These are phyloP conservation scores for Fusarium oxysporum DNA, from an alignment of 2,329 filamentous ascomycete species.

Conservation along the genomic window DNA sequence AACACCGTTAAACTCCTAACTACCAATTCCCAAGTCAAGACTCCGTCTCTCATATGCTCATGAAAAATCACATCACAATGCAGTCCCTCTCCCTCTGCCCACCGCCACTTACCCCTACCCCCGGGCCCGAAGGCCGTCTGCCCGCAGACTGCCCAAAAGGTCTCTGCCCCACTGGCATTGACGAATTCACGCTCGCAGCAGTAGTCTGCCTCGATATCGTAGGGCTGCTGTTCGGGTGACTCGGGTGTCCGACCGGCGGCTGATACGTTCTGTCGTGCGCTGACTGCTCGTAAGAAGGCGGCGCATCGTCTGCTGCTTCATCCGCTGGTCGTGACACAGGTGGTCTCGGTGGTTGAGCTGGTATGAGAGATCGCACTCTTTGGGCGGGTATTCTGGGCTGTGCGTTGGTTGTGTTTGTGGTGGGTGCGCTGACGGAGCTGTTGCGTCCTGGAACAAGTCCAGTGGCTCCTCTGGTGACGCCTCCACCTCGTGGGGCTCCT, in stretches of 20 bases:
- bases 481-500: constrained; percentile 25
- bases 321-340: constrained; percentile 54
- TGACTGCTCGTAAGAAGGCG: constrained; percentile 69
- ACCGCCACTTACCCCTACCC: constrained; percentile 15
- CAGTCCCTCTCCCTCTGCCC: constrained; percentile 33
- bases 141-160: constrained; percentile 33
- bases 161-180: constrained; percentile 31
- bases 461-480: constrained; percentile 28
- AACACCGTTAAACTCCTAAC: constrained; percentile 7
- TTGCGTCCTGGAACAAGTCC: constrained; percentile 41
- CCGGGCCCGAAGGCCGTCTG: constrained; percentile 42
- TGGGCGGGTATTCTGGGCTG: constrained; percentile 42
- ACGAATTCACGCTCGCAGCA: constrained; percentile 28
- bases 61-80: constrained; percentile 29
- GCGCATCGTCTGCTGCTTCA: constrained; percentile 61
- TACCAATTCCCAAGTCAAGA: background rate
- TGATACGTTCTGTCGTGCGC: constrained; percentile 63
- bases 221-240: constrained; percentile 56
- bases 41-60: constrained; percentile 3
- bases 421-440: constrained; percentile 40
- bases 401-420: constrained; percentile 28
- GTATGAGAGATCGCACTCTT: constrained; percentile 59
- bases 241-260: constrained; percentile 64
- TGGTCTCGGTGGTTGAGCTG: constrained; percentile 52
- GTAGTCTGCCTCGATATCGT: constrained; percentile 38